Evolutionary conservation across 441 rosid genomes (phyloP).

Genomic region (Erysimum cheiri): DNA sequence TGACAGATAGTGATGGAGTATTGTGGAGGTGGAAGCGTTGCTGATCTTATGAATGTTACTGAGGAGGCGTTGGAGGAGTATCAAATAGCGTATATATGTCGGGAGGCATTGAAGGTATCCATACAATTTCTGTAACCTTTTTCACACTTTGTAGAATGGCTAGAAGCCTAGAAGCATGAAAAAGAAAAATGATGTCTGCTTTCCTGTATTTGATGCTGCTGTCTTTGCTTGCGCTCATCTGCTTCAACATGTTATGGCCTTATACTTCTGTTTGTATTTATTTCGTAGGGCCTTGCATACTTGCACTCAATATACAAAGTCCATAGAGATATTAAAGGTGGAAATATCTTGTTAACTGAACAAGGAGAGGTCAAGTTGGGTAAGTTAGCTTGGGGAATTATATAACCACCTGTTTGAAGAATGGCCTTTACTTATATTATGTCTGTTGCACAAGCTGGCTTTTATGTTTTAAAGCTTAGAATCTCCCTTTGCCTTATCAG

Average conservation of each 20-base stretch:
- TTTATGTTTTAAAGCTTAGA: slow-evolving; percentile 21
- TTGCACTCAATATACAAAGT: slow-evolving; percentile 98
- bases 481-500: slow-evolving; percentile 13
- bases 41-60: slow-evolving; percentile 91
- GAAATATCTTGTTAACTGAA: slow-evolving; percentile 96
- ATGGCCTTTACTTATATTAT: slow-evolving; percentile 17
- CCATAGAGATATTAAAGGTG: slow-evolving; percentile 98
- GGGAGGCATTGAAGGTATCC: slow-evolving; percentile 93
- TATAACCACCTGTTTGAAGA: slow-evolving; percentile 15
- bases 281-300: slow-evolving; percentile 90
- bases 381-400: slow-evolving; percentile 51
- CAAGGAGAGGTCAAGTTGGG: slow-evolving; percentile 99
- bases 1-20: slow-evolving; percentile 99
- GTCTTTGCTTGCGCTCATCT: slow-evolving; percentile 19
- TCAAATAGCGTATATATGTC: slow-evolving; percentile 96
- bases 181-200: slow-evolving; percentile 25
- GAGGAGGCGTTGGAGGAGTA: slow-evolving; percentile 94
- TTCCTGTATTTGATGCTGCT: slow-evolving; percentile 32
- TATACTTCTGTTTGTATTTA: slow-evolving; percentile 31
- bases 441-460: slow-evolving; percentile 17
- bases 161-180: slow-evolving; percentile 17
- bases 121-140: slow-evolving; percentile 2
- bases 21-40: slow-evolving; percentile 99
- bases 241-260: slow-evolving; percentile 30
- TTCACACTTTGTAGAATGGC: slow-evolving; percentile 22